Conservation (phyloP, 768 basidiomycete genomes). For the Rhodocollybia butyracea region DNA sequence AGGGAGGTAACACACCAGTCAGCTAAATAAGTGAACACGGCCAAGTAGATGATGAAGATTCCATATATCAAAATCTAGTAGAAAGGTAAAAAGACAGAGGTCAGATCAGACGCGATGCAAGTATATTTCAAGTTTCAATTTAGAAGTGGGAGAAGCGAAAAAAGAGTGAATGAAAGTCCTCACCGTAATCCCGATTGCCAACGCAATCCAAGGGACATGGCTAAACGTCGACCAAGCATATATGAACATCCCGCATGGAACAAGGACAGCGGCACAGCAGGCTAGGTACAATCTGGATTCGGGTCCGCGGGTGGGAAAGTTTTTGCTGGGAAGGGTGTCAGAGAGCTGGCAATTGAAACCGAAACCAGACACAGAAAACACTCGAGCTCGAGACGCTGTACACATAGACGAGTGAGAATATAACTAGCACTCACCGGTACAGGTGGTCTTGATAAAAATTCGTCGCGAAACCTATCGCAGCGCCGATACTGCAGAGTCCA, state of each 20-base stretch:
- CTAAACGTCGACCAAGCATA: constrained; percentile 67
- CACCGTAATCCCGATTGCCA: constrained; percentile 49
- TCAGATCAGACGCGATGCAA: no score
- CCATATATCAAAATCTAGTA: constrained; percentile 47
- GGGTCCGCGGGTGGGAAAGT: constrained; percentile 32
- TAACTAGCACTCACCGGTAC: constrained; percentile 37
- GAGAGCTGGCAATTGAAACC: background rate
- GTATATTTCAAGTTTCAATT: no score
- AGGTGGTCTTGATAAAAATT: constrained; percentile 47
- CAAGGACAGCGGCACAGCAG: constrained; percentile 49
- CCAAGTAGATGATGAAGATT: constrained; percentile 53
- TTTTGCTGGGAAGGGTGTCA: constrained; percentile 19
- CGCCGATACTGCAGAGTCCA: constrained; percentile 44
- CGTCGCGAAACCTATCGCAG: constrained; percentile 42
- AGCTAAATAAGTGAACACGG: constrained; percentile 58
- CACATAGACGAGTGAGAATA: background rate
- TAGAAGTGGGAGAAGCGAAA: background rate
- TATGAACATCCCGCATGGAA: constrained; percentile 65
- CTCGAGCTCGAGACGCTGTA: no score
- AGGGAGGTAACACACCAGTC: constrained; percentile 45
- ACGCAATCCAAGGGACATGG: constrained; percentile 57
- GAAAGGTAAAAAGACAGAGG: background rate
- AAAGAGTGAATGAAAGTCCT: constrained; percentile 8
- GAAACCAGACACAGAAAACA: background rate
- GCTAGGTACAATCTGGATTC: constrained; percentile 63